Conservation (phyloP, 768 basidiomycete species). For the Strobilomyces confusus region DNA sequence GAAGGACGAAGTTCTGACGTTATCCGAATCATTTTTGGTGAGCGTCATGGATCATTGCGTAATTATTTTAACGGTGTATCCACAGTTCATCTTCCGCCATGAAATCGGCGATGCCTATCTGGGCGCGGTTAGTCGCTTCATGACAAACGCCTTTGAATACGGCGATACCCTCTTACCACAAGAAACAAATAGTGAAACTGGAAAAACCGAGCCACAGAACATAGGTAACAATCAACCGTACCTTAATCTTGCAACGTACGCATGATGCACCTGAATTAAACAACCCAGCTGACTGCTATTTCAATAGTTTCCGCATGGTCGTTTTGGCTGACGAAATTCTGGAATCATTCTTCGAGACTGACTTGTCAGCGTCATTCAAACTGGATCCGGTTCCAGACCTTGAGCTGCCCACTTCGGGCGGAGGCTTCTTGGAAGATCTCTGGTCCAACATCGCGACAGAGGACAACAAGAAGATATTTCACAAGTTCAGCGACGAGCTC, state of each 20-base stretch:
- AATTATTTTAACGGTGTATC: constrained; percentile 5
- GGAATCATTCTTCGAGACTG: constrained; percentile 94
- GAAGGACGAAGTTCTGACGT: constrained; percentile 92
- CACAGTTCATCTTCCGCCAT: constrained; percentile 94
- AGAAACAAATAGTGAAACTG: constrained; percentile 30
- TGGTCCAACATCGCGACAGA: constrained; percentile 90
- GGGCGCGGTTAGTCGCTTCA: constrained; percentile 93
- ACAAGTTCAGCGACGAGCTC: constrained; percentile 90
- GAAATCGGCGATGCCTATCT: constrained; percentile 96
- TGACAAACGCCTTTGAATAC: constrained; percentile 98
- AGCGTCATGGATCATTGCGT: background rate
- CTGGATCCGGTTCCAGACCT: constrained; percentile 67
- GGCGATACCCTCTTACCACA: constrained; percentile 84
- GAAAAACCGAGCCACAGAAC: constrained; percentile 40
- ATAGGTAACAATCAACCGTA: constrained; percentile 83
- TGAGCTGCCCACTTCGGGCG: constrained; percentile 56
- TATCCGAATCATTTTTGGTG: constrained; percentile 92
- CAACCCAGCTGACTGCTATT: constrained; percentile 8
- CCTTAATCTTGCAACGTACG: constrained; percentile 82
- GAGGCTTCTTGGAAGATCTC: constrained; percentile 72
- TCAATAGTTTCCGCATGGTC: constrained; percentile 90
- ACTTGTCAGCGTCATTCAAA: constrained; percentile 84
- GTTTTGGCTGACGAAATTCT: constrained; percentile 94
- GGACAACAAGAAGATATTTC: constrained; percentile 90
- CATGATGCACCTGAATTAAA: background rate